phyloP scores from a whole-genome alignment of 805 yeast genomes.

The Sugiyamaella marilandica region DNA sequence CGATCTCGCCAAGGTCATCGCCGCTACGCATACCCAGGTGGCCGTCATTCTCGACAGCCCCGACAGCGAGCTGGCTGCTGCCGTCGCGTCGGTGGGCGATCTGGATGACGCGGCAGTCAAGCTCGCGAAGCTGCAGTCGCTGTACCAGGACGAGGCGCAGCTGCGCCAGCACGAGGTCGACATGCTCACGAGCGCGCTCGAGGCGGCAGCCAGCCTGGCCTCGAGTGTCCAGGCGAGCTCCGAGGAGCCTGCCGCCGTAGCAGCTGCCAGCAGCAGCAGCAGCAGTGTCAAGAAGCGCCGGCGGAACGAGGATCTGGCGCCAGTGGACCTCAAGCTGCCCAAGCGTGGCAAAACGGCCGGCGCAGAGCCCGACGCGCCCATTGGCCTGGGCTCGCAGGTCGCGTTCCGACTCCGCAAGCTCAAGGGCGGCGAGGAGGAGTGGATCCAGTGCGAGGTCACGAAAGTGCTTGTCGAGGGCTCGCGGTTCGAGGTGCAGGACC shows the following conservation, averaged over 20 bases:
- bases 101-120: slow-evolving; percentile 5
- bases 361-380: neutral
- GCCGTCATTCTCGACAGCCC: neutral
- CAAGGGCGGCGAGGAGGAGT: slow-evolving; percentile 72
- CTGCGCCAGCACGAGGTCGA: slow-evolving; percentile 5
- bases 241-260: neutral
- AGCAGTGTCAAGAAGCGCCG: slow-evolving; percentile 12
- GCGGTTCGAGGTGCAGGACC: slow-evolving; percentile 88
- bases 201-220: slow-evolving; percentile 4
- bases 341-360: slow-evolving; percentile 9
- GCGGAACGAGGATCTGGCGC: slow-evolving; percentile 9
- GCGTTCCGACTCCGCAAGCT: slow-evolving; percentile 67
- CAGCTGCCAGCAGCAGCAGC: neutral
- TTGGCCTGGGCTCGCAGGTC: slow-evolving; percentile 61
- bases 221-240: neutral
- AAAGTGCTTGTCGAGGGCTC: slow-evolving; percentile 70
- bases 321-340: neutral
- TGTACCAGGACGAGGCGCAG: slow-evolving; percentile 6
- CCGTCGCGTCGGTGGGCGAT: neutral
- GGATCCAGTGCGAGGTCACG: slow-evolving; percentile 93
- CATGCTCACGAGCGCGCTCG: slow-evolving; percentile 10
- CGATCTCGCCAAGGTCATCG: slow-evolving; percentile 4
- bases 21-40: slow-evolving; percentile 3
- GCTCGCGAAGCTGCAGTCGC: slow-evolving; percentile 1
- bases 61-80: neutral